Evolutionary conservation across 2,329 filamentous ascomycete species (phyloP).

Genomic region (Aspergillaceae sp.): DNA sequence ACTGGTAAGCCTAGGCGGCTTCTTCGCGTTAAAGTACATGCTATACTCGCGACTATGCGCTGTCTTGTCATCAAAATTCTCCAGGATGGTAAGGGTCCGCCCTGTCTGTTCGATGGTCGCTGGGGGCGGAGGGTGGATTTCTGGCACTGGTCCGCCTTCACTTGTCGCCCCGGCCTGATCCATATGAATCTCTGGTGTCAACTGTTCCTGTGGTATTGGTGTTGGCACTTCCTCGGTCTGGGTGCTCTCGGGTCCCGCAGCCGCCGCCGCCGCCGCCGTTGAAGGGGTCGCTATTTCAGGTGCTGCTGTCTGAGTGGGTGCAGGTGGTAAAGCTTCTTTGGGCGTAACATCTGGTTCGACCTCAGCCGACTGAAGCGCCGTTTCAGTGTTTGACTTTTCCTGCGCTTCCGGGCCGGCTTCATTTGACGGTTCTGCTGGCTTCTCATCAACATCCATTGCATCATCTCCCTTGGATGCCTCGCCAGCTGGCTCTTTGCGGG

Average conservation of each 20-base stretch:
- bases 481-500: background rate
- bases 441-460: background rate
- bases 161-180: slow-evolving; percentile 8
- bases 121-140: slow-evolving; percentile 19
- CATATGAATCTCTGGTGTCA: slow-evolving; percentile 12
- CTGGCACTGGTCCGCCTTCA: slow-evolving; percentile 16
- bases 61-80: slow-evolving; percentile 49
- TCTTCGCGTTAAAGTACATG: slow-evolving; percentile 49
- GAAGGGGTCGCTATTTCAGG: slow-evolving; percentile 2
- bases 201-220: slow-evolving; percentile 4
- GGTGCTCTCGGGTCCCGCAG: background rate
- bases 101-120: slow-evolving; percentile 43
- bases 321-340: slow-evolving; percentile 2
- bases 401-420: background rate
- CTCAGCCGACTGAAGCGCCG: slow-evolving; percentile 4
- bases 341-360: slow-evolving; percentile 1
- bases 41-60: slow-evolving; percentile 47
- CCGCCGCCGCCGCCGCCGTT: background rate
- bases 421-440: background rate
- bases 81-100: slow-evolving; percentile 51
- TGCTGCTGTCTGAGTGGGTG: slow-evolving; percentile 1
- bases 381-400: background rate
- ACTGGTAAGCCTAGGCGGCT: slow-evolving; percentile 40
- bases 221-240: slow-evolving; percentile 1
- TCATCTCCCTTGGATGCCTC: background rate